Conservation (phyloP, 2,329 filamentous ascomycete genomes). For the Talaromyces sp. region DNA sequence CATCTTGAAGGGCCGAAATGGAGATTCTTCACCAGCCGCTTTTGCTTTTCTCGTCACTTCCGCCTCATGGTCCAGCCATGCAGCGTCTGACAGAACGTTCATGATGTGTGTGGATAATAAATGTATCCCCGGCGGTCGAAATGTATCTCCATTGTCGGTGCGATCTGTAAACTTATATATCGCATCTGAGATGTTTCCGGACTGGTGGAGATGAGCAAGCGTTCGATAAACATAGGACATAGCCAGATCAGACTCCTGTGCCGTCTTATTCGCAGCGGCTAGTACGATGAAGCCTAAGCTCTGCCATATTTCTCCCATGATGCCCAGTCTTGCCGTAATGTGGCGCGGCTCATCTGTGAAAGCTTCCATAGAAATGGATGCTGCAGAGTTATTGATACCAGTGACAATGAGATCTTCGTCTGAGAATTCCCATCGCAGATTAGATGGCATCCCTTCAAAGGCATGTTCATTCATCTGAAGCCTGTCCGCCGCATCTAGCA, state of each 20-base stretch:
- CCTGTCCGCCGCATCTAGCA: slow-evolving; percentile 40
- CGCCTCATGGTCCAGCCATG: slow-evolving; percentile 44
- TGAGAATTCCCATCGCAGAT: slow-evolving; percentile 30
- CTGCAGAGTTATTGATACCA: background rate
- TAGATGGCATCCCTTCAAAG: slow-evolving; percentile 28
- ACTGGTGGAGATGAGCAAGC: slow-evolving; percentile 47
- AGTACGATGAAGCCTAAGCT: slow-evolving; percentile 43
- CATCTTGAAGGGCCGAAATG: slow-evolving; percentile 41
- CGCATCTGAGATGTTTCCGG: slow-evolving; percentile 43
- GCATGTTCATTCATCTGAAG: slow-evolving; percentile 24
- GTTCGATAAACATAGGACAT: slow-evolving; percentile 48
- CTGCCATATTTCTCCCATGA: slow-evolving; percentile 42
- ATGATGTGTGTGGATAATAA: slow-evolving; percentile 47
- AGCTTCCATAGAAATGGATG: slow-evolving; percentile 23
- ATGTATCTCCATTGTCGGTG: slow-evolving; percentile 30
- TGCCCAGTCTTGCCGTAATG: slow-evolving; percentile 25
- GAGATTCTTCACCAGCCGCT: slow-evolving; percentile 39
- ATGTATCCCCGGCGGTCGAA: slow-evolving; percentile 46
- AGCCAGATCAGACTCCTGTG: slow-evolving; percentile 36
- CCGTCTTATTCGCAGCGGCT: slow-evolving; percentile 38
- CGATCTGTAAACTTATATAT: slow-evolving; percentile 43
- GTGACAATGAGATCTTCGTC: slow-evolving; percentile 16
- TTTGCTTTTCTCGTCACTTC: slow-evolving; percentile 38
- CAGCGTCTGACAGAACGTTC: slow-evolving; percentile 48
- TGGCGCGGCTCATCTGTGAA: slow-evolving; percentile 30